phyloP scores from a whole-genome alignment of 441 rosid genomes.

The Omphalea diandra region DNA sequence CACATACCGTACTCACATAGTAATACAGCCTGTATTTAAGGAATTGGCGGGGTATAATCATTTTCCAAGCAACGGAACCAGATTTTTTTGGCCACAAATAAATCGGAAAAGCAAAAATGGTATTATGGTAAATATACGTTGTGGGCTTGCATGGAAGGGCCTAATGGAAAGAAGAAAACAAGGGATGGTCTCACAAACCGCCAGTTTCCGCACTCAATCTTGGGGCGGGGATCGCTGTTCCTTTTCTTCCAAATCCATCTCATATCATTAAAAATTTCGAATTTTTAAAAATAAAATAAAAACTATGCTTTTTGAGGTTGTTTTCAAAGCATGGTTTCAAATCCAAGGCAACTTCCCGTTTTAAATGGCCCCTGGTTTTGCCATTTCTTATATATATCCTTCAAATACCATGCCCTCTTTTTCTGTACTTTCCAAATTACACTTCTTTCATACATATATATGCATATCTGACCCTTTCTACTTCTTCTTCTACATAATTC shows the following conservation, averaged over 20 bases:
- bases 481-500: not conserved
- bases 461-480: not conserved
- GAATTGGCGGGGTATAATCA: too few species aligned
- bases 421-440: slow-evolving; percentile 1
- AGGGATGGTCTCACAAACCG: slow-evolving; percentile 27
- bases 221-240: slow-evolving; percentile 36
- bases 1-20: too few species aligned
- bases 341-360: not conserved
- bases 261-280: not conserved
- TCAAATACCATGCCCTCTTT: slow-evolving; percentile 1
- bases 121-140: not conserved
- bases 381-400: slow-evolving; percentile 10
- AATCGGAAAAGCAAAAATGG: not conserved
- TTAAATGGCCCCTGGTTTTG: slow-evolving; percentile 31
- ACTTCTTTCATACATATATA: not conserved
- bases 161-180: slow-evolving; percentile 22
- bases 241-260: not conserved
- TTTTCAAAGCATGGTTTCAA: not conserved
- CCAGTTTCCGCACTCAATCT: slow-evolving; percentile 38
- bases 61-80: too few species aligned
- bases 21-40: too few species aligned
- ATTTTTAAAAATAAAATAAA: too few species aligned
- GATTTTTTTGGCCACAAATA: too few species aligned
- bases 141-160: too few species aligned
- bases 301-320: not conserved